Base-by-base conservation (phyloP, 2,329 filamentous ascomycete genomes). In the Xylariaceae sp. region DNA sequence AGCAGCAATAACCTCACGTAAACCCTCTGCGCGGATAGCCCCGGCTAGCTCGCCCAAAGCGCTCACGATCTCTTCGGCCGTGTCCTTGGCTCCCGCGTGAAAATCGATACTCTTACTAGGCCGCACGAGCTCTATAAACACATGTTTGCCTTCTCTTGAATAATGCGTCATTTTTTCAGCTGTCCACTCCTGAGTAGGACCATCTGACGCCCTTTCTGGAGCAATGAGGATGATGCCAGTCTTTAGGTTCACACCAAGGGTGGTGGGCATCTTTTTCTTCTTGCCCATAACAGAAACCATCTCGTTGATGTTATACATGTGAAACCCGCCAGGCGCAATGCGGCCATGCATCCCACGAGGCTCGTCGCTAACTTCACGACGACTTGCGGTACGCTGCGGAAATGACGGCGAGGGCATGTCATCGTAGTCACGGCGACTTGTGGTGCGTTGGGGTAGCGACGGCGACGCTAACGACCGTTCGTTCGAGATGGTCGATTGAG, bases 181-280 rank as follows among this genome's bases (percentile, higher is more conserved):
- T 1, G 84, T 85, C 93, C 93, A 98, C 64, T 95, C 90, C 59
- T 94, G 84, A 45, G 87, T 83, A 3, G 87, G 85, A 2, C 89
- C 90, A 61, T 96, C 89, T 47, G 82, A 77, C 37, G 82, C 75
- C 60, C 86, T 88, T 60, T 94, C 91, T 0, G 91, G 90, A 0
- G 89, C 87, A 54, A 98, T 88, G 65, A 95, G 82, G 52, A 98
- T 94, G 24, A 85, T 79, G 30, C 90, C 90, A 13, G 88, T 94
- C 36, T 85, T 83, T 42, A 93, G 73, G 60, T 97, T 96, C 58
- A 97, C 85, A n/a, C 91, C 91, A 29, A 97, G 66, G 0, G 88
- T 95, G n/a, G 89, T 95, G 1, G 91, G 89, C 87, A 96, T 93
- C 69, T 97, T 97, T 73, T 95, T 95, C 57, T 87, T 85, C 71